Conservation (phyloP, 1,139 yeast genomes). For the Eremothecium gossypii region DNA sequence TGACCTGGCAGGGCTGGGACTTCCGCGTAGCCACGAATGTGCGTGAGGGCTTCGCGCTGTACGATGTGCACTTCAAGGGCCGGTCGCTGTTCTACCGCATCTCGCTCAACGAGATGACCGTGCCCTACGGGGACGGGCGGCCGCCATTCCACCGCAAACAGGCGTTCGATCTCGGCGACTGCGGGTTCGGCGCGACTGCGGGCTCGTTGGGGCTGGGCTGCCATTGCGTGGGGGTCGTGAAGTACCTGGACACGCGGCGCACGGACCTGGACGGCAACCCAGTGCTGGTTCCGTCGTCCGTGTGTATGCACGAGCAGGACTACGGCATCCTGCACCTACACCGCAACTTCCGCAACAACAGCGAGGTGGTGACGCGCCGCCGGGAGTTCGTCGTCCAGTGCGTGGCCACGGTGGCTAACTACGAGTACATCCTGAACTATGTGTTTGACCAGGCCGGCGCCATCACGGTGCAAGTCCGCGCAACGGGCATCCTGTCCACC, state of each 20-base stretch:
- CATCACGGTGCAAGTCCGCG: slow-evolving; percentile 74
- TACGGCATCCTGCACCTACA: slow-evolving; percentile 76
- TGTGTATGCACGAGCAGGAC: slow-evolving; percentile 89
- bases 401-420: slow-evolving; percentile 83
- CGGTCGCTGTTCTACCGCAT: slow-evolving; percentile 73
- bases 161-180: slow-evolving; percentile 87
- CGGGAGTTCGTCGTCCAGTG: slow-evolving; percentile 81
- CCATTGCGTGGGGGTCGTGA: slow-evolving; percentile 82
- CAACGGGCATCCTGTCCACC: slow-evolving; percentile 77
- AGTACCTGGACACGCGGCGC: slow-evolving; percentile 63
- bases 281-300: slow-evolving; percentile 55
- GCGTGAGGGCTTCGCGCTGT: slow-evolving; percentile 78
- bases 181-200: slow-evolving; percentile 79
- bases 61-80: slow-evolving; percentile 72
- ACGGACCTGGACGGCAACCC: slow-evolving; percentile 59
- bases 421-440: slow-evolving; percentile 72
- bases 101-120: slow-evolving; percentile 81
- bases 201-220: slow-evolving; percentile 72
- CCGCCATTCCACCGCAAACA: slow-evolving; percentile 87
- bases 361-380: slow-evolving; percentile 73
- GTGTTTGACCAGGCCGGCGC: slow-evolving; percentile 79
- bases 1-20: slow-evolving; percentile 87
- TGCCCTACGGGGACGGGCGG: slow-evolving; percentile 86
- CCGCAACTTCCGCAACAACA: slow-evolving; percentile 69
- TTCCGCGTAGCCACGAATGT: slow-evolving; percentile 66